Evolutionary conservation across 2,329 filamentous ascomycete genomes (phyloP), one percentile per base, ranked within the genome.

Genomic region (Ramularia collo-cygni): DNA sequence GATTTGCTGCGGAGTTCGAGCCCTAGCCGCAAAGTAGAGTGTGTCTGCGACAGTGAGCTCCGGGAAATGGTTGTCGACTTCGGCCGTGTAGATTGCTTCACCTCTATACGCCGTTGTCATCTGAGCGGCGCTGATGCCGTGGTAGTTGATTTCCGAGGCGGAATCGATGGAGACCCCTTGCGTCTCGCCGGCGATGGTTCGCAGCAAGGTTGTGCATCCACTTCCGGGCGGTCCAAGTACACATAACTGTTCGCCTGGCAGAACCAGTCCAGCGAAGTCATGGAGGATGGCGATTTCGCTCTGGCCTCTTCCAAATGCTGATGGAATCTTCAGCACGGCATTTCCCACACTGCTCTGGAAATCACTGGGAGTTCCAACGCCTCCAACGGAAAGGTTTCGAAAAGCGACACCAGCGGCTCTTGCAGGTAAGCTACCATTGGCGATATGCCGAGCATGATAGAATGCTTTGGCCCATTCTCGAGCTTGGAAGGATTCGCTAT

Each of bases 21-120:
- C 82, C 13, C 76, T 70, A 4, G 85, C 83, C 13, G 85, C 85
- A 47, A 90, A 90, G 39, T 77, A 81, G 33, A 90, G 71, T 1
- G 85, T 92, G 54, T 90, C 82, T 37, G 83, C 83, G 30, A 90
- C 85, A 2, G 76, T 80, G 53, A 92, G 65, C 65, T 80, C 76
- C 9, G 84, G 83, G 56, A 89, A 89, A 63, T 89, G 84, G 4
- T 83, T 81, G 58, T 93, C 87, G 26, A 85, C 81, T 61, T 92
- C 85, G 43, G 84, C 84, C 0, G 84, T 89, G 65, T 92, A 92
- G 60, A 92, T 89, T 46, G 84, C 84, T 64, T 93, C 86, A 50
- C 86, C 86, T 18, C 84, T 80, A 65, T 90, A 88, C 46, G 76
- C 70, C 8, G 76, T 77, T 64, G 84, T 77, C 83, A 92, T 90